Percentiles rank a stretch among this genome's conserved stretches.
Conservation (phyloP, 75 land plant genomes). For the Selaginella moellendorffii region DNA sequence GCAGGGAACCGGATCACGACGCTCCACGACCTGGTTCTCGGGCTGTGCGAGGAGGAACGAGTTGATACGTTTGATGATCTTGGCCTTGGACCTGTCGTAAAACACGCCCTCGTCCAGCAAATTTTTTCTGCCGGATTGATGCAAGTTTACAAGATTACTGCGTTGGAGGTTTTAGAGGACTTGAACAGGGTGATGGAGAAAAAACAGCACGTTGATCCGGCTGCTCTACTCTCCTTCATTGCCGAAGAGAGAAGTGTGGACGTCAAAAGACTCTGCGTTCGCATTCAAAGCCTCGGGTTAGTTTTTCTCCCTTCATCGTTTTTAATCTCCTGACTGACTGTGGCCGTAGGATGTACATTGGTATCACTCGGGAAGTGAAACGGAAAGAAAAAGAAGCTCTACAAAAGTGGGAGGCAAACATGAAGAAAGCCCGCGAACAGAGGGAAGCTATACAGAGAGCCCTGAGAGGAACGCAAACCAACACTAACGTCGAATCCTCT, state of each 20-base stretch:
- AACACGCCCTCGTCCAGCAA: conserved; percentile 48
- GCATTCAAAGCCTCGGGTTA: conserved; percentile 62
- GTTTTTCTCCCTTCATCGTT: not conserved
- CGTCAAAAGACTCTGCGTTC: conserved; percentile 42
- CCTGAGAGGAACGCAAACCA: conserved; percentile 2
- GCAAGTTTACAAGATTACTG: conserved; percentile 34
- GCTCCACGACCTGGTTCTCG: conserved; percentile 46
- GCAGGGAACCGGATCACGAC: conserved; percentile 51
- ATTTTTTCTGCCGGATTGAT: conserved; percentile 37
- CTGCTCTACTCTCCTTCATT: conserved; percentile 40
- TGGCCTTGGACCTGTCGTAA: conserved; percentile 58
- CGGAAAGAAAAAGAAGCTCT: conserved; percentile 12
- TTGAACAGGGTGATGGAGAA: conserved; percentile 8
- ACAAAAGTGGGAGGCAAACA: conserved; percentile 5
- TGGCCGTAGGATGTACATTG: conserved; percentile 18
- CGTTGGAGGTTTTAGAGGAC: conserved; percentile 38
- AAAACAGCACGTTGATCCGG: conserved; percentile 12
- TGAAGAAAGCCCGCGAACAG: conserved; percentile 14
- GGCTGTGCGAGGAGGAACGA: conserved; percentile 51
- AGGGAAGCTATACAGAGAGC: not conserved
- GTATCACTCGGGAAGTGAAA: conserved; percentile 10
- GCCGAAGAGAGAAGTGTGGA: conserved; percentile 26
- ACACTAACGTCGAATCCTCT: not conserved
- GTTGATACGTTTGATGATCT: conserved; percentile 58
- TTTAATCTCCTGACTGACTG: not conserved